These are phyloP conservation scores for Capsicum chinense DNA, from an alignment of 257 asterid genomes.

Conservation along the genomic window DNA sequence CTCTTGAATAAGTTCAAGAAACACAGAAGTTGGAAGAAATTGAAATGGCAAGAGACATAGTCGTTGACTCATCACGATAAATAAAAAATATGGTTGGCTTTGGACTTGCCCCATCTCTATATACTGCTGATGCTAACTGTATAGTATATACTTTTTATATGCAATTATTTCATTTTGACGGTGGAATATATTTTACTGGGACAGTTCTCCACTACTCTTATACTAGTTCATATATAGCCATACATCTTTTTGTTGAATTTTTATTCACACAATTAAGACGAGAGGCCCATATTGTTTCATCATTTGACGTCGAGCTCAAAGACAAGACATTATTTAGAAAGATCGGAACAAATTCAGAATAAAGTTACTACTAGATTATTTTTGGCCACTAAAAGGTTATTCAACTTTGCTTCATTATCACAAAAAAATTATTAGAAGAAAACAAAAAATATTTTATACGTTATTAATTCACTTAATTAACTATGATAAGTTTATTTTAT, in stretches of 20 bases:
- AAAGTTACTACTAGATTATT: too few relatives aligned
- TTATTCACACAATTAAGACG: background rate
- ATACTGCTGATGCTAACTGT: slow-evolving; percentile 18
- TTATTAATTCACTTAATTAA: background rate
- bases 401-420: too few relatives aligned
- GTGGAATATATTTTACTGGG: slow-evolving; percentile 2
- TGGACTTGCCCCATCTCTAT: background rate
- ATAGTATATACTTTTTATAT: slow-evolving; percentile 11
- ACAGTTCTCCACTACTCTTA: background rate
- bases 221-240: background rate
- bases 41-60: background rate
- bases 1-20: slow-evolving; percentile 26
- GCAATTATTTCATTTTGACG: slow-evolving; percentile 19
- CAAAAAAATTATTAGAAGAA: too few relatives aligned
- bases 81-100: background rate
- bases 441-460: background rate
- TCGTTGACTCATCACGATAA: background rate
- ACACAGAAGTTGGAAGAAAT: background rate
- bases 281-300: slow-evolving; percentile 11
- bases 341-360: background rate
- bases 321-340: background rate
- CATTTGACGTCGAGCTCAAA: background rate
- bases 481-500: background rate
- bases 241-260: background rate
- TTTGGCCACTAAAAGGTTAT: too few relatives aligned